Evolutionary conservation across 345 rosid genomes (phyloP), one percentile per base, ranked within the genome.

Genomic region (Syzygium aqueum): DNA sequence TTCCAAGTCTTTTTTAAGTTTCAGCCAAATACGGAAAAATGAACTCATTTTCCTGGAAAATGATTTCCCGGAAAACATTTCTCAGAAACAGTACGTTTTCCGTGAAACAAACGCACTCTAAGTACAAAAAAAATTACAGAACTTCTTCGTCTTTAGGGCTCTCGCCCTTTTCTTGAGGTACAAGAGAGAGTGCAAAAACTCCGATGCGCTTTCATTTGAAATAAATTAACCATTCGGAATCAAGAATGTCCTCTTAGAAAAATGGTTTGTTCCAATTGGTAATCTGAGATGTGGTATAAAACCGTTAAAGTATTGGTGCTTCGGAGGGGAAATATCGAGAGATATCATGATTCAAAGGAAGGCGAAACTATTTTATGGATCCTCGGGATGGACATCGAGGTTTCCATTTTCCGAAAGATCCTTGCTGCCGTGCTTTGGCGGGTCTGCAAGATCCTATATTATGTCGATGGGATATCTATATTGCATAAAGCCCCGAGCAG

Each of bases 231-330:
- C 37, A 0, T 9, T 65, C 6, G 8, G 5, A 19, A 73, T 19
- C 2, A 73, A 3, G 0, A 73, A 9, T 73, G 0, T 2, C 2
- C 13, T 19, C 3, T 0, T 37, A 6, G 23, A 73, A 37, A 73
- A 33, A 17, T 8, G 77, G 3, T 30, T 67, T 23, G 17, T 16
- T 67, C 1, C 22, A 17, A 30, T 8, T 67, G 23, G 17, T 8
- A 8, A 30, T 30, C 2, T 10, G 6, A 67, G 12, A 30, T 1
- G 21, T 33, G 11, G 1, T 65, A 3, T 16, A 67, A 1, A 17
- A 16, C 6, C 16, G 8, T 65, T 28, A 15, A 65, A 28, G 5
- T 65, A 3, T 28, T 2, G 5, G 30, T 65, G 77, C 21, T 65
- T 1, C 0, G 5, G 3, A 65, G 5, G 11, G 9, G 37, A 30